A percentile compares a stretch with the other conserved stretches of the same genome.
Conservation (phyloP, 2,329 filamentous ascomycete genomes). For the Alternaria infectoria region DNA sequence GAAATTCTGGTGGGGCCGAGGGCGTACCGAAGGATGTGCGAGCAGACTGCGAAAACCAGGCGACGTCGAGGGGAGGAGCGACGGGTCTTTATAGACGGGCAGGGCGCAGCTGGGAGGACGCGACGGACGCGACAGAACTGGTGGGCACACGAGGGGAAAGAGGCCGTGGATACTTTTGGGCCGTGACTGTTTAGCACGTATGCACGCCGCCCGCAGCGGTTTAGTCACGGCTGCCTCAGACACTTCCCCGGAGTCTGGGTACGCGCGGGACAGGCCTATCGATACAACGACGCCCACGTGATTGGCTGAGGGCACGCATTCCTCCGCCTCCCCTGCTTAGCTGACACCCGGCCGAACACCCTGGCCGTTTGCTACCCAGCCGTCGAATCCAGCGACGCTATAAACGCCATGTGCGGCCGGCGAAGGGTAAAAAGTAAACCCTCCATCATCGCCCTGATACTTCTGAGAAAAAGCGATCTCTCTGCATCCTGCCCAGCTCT, state of each 20-base stretch:
- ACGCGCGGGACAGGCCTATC: constrained; percentile 16
- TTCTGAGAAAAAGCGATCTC: neutral
- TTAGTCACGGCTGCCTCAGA: constrained; percentile 19
- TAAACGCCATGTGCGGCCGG: constrained; percentile 4
- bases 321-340: constrained; percentile 11
- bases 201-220: constrained; percentile 18
- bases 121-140: constrained; percentile 16
- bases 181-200: constrained; percentile 38
- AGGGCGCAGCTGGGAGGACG: constrained; percentile 17
- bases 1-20: constrained; percentile 28
- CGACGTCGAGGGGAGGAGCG: constrained; percentile 12
- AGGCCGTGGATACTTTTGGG: constrained; percentile 29
- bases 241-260: constrained; percentile 30
- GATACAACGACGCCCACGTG: constrained; percentile 1
- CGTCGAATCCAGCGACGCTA: constrained; percentile 6
- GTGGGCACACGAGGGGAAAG: constrained; percentile 27
- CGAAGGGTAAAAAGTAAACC: constrained; percentile 13
- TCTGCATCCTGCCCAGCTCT: neutral
- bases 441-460: constrained; percentile 2
- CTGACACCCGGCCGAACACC: constrained; percentile 6
- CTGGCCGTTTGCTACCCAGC: constrained; percentile 4
- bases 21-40: constrained; percentile 39
- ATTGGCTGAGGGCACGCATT: constrained; percentile 23
- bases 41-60: constrained; percentile 24
- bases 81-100: constrained; percentile 23